These are phyloP conservation scores for Rhododendron ovatum DNA, from an alignment of 148 eudicot species.

Conservation along the genomic window DNA sequence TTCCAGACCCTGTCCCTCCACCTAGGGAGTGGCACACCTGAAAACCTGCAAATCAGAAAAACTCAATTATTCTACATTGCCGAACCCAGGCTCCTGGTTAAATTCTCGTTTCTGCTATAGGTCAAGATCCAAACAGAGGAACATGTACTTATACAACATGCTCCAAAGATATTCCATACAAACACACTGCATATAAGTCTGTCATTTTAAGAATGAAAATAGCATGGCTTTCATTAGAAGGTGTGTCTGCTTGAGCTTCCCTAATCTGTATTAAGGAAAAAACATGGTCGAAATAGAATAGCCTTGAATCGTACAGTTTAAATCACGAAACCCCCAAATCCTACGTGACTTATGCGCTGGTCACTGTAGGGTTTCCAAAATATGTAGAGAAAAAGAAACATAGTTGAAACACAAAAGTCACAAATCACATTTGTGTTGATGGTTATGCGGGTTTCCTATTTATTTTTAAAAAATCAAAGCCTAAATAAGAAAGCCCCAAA, in stretches of 20 bases:
- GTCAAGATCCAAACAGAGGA: not conserved
- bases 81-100: not conserved
- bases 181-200: not conserved
- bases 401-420: not conserved
- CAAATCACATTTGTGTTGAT: not conserved
- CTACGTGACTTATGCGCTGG: not conserved
- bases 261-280: no score
- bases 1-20: conserved; percentile 75
- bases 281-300: no score
- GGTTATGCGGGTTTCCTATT: not conserved
- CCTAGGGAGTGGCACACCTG: conserved; percentile 75
- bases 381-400: not conserved
- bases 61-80: not conserved
- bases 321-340: not conserved
- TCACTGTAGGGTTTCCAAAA: not conserved
- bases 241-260: not conserved
- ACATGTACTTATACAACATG: not conserved
- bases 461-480: not conserved
- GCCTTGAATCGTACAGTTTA: no score
- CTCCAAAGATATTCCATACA: not conserved
- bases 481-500: not conserved
- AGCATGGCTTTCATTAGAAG: no score
- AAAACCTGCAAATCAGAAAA: conserved; percentile 40
- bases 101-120: not conserved
- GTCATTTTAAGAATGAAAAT: no score